phyloP scores from a whole-genome alignment of 306 rosid species.

The Inga laurina region DNA sequence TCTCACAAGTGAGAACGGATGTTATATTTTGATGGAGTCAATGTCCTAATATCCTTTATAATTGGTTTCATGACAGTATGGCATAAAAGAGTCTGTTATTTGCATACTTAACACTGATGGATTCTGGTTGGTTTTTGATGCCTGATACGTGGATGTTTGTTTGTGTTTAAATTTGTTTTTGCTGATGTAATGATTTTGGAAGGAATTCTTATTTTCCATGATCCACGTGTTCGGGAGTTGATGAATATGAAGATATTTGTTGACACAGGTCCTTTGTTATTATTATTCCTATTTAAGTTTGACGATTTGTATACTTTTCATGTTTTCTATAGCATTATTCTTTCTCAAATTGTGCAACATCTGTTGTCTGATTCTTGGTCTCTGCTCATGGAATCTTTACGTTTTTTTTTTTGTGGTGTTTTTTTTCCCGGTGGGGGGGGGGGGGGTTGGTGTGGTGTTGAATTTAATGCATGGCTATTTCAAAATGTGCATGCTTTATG shows the following conservation, averaged over 20 bases:
- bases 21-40: background rate
- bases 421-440: background rate
- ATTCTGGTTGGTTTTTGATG: constrained; percentile 7
- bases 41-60: background rate
- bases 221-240: constrained; percentile 85
- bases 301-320: background rate
- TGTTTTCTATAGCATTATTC: constrained; percentile 11
- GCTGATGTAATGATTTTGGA: constrained; percentile 93
- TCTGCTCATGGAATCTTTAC: background rate
- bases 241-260: constrained; percentile 99
- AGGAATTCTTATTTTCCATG: constrained; percentile 97
- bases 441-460: too few relatives aligned
- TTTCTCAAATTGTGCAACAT: constrained; percentile 9
- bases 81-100: background rate
- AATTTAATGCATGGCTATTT: constrained; percentile 8
- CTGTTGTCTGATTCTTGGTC: constrained; percentile 21
- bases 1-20: background rate
- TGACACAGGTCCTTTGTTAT: constrained; percentile 89
- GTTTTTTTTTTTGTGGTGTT: background rate
- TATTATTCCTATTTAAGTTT: constrained; percentile 21
- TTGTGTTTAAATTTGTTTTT: constrained; percentile 26
- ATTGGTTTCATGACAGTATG: background rate
- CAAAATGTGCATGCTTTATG: background rate
- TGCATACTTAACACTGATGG: background rate
- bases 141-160: background rate